Conservation (phyloP, 2,329 filamentous ascomycete genomes). For the Balansia obtecta region DNA sequence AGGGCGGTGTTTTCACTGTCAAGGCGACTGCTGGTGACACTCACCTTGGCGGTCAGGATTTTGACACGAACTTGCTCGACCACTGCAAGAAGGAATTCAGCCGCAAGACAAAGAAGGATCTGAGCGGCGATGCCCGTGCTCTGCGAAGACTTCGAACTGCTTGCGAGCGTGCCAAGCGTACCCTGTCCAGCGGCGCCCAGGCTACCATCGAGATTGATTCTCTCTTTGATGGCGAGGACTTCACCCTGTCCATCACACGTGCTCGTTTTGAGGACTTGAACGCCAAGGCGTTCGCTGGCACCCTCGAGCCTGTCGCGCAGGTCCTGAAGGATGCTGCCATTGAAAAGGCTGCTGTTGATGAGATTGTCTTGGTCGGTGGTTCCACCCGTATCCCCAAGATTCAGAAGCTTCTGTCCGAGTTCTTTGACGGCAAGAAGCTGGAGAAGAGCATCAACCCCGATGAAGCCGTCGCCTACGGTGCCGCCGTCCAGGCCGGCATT, state of each 20-base stretch:
- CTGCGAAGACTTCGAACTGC: conserved; percentile 92
- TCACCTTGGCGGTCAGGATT: conserved; percentile 90
- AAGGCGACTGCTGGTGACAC: conserved; percentile 97
- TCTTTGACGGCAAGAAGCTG: conserved; percentile 99
- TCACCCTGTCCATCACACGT: conserved; percentile 94
- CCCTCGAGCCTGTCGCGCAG: conserved; percentile 88
- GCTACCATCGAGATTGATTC: conserved; percentile 98
- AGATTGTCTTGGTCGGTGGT: conserved; percentile 97
- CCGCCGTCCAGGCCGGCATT: conserved; percentile 96
- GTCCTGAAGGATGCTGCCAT: conserved; percentile 86
- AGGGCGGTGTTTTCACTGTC: conserved; percentile 98
- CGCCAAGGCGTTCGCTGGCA: conserved; percentile 87
- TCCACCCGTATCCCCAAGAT: conserved; percentile 98
- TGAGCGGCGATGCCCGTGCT: conserved; percentile 76
- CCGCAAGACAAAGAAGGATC: conserved; percentile 61
- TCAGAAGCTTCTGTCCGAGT: conserved; percentile 98
- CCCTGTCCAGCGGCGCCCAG: conserved; percentile 91
- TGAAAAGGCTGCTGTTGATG: conserved; percentile 85
- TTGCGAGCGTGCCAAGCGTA: conserved; percentile 99
- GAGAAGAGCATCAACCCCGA: conserved; percentile 99
- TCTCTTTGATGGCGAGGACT: conserved; percentile 95
- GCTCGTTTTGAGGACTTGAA: conserved; percentile 98
- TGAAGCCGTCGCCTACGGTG: conserved; percentile 97
- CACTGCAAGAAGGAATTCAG: conserved; percentile 95
- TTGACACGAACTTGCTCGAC: conserved; percentile 90